Evolutionary conservation across 1,139 yeast species (phyloP), one percentile per base, ranked within the genome.

Genomic region (Geotrichum restrictum): DNA sequence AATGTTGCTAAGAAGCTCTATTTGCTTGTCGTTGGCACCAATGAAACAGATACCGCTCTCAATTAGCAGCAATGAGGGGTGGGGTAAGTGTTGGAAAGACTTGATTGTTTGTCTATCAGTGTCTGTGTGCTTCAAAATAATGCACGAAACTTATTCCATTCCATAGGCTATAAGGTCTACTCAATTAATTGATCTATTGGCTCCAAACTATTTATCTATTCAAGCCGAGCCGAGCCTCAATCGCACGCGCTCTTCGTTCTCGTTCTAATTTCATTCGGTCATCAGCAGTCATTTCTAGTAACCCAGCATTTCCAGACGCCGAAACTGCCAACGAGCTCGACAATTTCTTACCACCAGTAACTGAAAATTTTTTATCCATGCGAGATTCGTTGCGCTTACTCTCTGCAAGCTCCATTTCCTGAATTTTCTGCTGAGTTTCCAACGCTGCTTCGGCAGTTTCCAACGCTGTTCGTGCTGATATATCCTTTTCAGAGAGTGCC

Each of bases 161-260:
- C n/a, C n/a, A n/a, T n/a, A n/a, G n/a, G n/a, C n/a, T n/a, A n/a
- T n/a, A n/a, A n/a, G n/a, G n/a, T n/a, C n/a, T n/a, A n/a, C n/a
- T n/a, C n/a, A n/a, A n/a, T n/a, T n/a, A n/a, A n/a, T n/a, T n/a
- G n/a, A n/a, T n/a, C n/a, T n/a, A n/a, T n/a, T n/a, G n/a, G n/a
- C n/a, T n/a, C n/a, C n/a, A n/a, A n/a, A n/a, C 31, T 11, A 11
- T 41, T 24, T 47, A 68, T 57, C 56, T 64, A 49, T 44, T 69
- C 71, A 47, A 11, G n/a, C 56, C 53, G 64, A 91, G 66, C 60
- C 99, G 76, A 0, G 94, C 96, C 66, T 93, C 98, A 0, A 96
- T 97, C 0, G 99, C 99, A 56, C 98, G 76, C 0, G 98, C 98
- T 52, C 98, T 74, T 64, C 93, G 91, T 63, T 93, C 98, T 57